These are phyloP conservation scores for Paspalum vaginatum DNA, from an alignment of 176 grass and related monocot genomes.

Conservation along the genomic window DNA sequence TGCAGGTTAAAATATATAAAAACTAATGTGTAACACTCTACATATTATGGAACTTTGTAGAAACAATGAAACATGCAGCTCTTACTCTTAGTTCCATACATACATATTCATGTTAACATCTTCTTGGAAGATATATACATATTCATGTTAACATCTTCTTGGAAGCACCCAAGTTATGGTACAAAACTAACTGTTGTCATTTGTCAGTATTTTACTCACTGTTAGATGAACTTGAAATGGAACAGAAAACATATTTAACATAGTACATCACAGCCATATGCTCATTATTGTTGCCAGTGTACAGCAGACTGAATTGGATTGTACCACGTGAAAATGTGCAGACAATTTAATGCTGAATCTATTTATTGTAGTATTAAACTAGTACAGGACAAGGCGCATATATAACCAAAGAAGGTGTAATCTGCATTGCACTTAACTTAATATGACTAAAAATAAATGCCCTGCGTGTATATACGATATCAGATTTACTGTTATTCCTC, in stretches of 20 bases:
- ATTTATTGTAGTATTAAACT: slow-evolving; percentile 31
- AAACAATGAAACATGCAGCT: slow-evolving; percentile 22
- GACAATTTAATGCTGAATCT: slow-evolving; percentile 35
- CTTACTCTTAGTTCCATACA: slow-evolving; percentile 8
- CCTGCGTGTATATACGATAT: neutral
- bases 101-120: slow-evolving; percentile 19
- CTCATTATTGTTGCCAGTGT: slow-evolving; percentile 29
- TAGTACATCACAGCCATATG: slow-evolving; percentile 11
- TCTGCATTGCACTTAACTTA: slow-evolving; percentile 31
- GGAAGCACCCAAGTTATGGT: neutral
- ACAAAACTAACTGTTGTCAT: slow-evolving; percentile 18
- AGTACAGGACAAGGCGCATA: slow-evolving; percentile 9
- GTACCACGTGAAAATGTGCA: slow-evolving; percentile 37
- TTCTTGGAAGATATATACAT: slow-evolving; percentile 12
- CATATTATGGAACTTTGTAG: slow-evolving; percentile 4
- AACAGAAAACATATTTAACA: slow-evolving; percentile 18
- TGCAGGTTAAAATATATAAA: slow-evolving; percentile 21
- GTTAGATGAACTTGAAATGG: slow-evolving; percentile 4
- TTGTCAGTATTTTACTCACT: neutral
- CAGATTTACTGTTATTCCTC: neutral
- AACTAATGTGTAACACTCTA: slow-evolving; percentile 11
- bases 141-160: too few species aligned
- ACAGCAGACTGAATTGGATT: slow-evolving; percentile 34
- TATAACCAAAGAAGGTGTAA: slow-evolving; percentile 23
- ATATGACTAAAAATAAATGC: neutral